Evolutionary conservation across 768 basidiomycete genomes (phyloP).

Genomic region (Daedalea quercina): DNA sequence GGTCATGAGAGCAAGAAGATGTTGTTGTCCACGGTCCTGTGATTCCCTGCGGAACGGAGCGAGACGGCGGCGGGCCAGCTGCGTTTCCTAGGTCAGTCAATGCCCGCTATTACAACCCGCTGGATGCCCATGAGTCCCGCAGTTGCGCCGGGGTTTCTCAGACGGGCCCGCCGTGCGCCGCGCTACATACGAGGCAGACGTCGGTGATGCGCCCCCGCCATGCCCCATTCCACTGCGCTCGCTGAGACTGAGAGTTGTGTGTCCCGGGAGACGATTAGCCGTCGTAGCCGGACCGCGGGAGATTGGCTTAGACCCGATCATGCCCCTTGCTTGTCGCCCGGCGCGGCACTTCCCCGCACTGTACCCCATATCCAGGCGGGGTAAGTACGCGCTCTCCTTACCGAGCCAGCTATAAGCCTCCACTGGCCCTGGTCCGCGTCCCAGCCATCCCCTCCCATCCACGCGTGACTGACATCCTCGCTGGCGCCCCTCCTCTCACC

Average conservation of each 20-base stretch:
- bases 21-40: too few relatives aligned
- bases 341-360: not conserved
- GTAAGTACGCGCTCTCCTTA: not conserved
- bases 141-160: too few relatives aligned
- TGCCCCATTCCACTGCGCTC: not conserved
- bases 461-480: too few relatives aligned
- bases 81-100: too few relatives aligned
- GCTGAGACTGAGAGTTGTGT: not conserved
- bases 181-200: not conserved
- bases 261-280: not conserved
- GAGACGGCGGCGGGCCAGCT: too few relatives aligned
- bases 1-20: too few relatives aligned
- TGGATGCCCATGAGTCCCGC: too few relatives aligned
- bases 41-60: too few relatives aligned
- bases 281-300: not conserved
- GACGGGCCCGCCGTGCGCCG: too few relatives aligned
- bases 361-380: slow-evolving; percentile 2
- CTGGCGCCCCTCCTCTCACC: not conserved
- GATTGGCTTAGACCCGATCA: not conserved
- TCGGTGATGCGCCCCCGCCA: not conserved
- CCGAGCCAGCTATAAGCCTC: not conserved
- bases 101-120: too few relatives aligned
- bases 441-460: not conserved
- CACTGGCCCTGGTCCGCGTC: not conserved
- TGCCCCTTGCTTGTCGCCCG: not conserved